Percentiles rank a stretch among this genome's conserved stretches.
Evolutionary conservation across 306 rosid genomes (phyloP).

Genomic region (Vigna angularis): DNA sequence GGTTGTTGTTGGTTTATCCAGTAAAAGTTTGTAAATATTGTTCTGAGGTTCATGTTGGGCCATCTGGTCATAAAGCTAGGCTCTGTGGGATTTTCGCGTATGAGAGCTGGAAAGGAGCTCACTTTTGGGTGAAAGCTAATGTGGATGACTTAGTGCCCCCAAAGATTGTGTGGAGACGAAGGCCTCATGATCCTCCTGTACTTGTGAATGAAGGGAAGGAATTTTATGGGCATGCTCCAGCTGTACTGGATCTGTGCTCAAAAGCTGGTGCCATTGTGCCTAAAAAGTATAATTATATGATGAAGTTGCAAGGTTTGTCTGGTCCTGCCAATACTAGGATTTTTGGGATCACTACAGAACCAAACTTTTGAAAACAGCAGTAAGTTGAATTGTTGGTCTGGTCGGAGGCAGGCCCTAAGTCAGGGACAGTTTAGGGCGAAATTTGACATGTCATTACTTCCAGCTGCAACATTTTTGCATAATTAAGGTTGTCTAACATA

Average conservation of each 20-base stretch:
- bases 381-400: constrained; percentile 19
- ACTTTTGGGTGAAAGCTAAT: constrained; percentile 80
- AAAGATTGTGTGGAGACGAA: constrained; percentile 72
- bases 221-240: constrained; percentile 81
- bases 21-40: constrained; percentile 85
- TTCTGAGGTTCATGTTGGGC: constrained; percentile 91
- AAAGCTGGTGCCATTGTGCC: constrained; percentile 74
- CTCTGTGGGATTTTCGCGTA: constrained; percentile 85
- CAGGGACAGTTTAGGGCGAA: constrained; percentile 6
- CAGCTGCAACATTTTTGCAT: constrained; percentile 17
- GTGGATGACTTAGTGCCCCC: constrained; percentile 85
- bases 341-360: constrained; percentile 7
- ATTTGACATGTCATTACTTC: constrained; percentile 26
- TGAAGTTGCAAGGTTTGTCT: constrained; percentile 82
- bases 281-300: constrained; percentile 64
- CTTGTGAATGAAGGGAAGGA: constrained; percentile 71
- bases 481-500: constrained; percentile 39
- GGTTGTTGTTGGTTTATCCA: constrained; percentile 75
- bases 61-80: constrained; percentile 86
- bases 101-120: constrained; percentile 80
- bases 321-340: constrained; percentile 32
- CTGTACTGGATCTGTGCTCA: constrained; percentile 77
- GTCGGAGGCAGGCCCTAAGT: constrained; percentile 22
- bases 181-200: constrained; percentile 82
- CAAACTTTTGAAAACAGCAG: constrained; percentile 30